Evolutionary conservation across 306 rosid species (phyloP).

Genomic region (Purshia tridentata): DNA sequence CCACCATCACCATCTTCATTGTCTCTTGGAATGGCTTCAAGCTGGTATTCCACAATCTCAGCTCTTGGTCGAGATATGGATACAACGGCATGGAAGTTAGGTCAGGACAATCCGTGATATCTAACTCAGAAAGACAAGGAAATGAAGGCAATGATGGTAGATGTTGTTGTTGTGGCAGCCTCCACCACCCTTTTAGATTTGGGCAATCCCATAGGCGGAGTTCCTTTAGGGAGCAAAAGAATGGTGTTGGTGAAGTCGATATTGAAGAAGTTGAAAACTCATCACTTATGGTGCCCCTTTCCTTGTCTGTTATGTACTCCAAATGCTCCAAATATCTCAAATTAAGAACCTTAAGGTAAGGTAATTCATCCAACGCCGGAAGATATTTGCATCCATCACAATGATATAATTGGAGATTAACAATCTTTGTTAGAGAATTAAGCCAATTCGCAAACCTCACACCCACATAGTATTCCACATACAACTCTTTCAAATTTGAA

Average conservation of each 20-base stretch:
- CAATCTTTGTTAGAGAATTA: conserved; percentile 5
- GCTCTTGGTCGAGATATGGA: too few relatives aligned
- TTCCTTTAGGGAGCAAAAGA: conserved; percentile 21
- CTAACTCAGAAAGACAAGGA: too few relatives aligned
- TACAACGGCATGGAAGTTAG: too few relatives aligned
- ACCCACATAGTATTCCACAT: background rate
- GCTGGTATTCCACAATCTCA: too few relatives aligned
- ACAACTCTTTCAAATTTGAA: background rate
- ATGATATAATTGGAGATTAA: accelerated
- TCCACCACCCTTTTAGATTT: conserved; percentile 29
- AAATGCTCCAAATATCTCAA: accelerated
- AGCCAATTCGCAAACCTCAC: conserved; percentile 12
- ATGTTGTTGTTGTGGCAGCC: background rate
- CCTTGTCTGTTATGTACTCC: conserved; percentile 10
- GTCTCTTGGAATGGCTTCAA: too few relatives aligned
- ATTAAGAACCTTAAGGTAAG: background rate
- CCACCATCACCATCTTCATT: too few relatives aligned
- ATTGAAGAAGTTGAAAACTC: too few relatives aligned
- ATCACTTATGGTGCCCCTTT: too few relatives aligned
- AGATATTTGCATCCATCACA: background rate
- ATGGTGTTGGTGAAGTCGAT: background rate
- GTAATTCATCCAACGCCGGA: conserved; percentile 17
- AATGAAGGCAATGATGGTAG: too few relatives aligned
- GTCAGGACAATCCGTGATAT: too few relatives aligned
- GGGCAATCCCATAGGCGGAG: accelerated